Evolutionary conservation across 306 rosid genomes (phyloP).

Genomic region (Vigna nakashimae): DNA sequence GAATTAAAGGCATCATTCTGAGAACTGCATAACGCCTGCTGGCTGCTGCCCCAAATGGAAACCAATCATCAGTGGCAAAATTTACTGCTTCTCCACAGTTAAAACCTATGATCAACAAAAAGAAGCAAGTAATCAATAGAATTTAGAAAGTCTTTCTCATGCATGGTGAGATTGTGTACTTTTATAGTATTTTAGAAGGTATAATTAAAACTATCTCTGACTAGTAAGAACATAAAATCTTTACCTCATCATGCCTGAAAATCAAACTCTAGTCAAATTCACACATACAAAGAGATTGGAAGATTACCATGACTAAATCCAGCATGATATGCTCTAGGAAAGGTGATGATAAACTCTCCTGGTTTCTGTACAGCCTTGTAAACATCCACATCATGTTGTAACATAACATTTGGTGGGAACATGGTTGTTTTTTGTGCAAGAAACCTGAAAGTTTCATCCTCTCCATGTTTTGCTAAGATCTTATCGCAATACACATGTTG

Average conservation of each 20-base stretch:
- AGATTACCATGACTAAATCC: constrained; percentile 57
- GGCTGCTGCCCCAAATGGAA: constrained; percentile 50
- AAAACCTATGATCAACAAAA: constrained; percentile 44
- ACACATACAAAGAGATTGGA: background rate
- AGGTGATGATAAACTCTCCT: constrained; percentile 56
- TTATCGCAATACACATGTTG: constrained; percentile 39
- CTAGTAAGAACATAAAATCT: background rate
- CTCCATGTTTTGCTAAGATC: constrained; percentile 30
- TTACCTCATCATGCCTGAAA: background rate
- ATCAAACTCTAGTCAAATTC: background rate
- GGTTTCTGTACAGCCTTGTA: constrained; percentile 48
- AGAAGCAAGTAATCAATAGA: background rate
- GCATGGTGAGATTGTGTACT: background rate
- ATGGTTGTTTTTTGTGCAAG: constrained; percentile 52
- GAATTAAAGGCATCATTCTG: constrained; percentile 43
- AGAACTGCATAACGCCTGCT: constrained; percentile 47
- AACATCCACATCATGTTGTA: constrained; percentile 49
- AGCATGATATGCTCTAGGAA: constrained; percentile 59
- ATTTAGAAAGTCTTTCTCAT: background rate
- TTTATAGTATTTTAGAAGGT: background rate
- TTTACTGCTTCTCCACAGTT: constrained; percentile 50
- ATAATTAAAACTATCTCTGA: background rate
- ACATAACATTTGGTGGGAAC: constrained; percentile 49
- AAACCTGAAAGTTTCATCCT: constrained; percentile 41
- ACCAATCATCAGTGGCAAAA: constrained; percentile 54